phyloP scores from a whole-genome alignment of 2,329 filamentous ascomycete species.

The Didymella segeticola region DNA sequence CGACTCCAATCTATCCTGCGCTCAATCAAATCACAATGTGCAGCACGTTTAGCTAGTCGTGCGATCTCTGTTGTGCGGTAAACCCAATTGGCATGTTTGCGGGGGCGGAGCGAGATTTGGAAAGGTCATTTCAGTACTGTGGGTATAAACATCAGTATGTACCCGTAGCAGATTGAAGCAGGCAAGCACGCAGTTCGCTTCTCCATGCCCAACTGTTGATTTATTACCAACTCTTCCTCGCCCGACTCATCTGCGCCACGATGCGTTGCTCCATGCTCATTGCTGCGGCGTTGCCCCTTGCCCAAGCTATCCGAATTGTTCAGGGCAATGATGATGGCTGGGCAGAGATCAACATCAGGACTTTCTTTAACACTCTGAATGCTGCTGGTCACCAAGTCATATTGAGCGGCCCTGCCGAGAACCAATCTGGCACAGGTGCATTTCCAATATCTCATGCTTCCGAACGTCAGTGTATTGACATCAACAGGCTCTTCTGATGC shows the following conservation, averaged over 20 bases:
- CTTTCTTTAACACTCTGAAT: constrained; percentile 63
- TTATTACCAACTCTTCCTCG: neutral
- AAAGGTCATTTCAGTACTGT: too few relatives aligned
- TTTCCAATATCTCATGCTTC: neutral
- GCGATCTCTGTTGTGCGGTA: constrained; percentile 3
- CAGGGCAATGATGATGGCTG: constrained; percentile 77
- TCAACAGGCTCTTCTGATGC: constrained; percentile 59
- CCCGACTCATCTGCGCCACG: constrained; percentile 3
- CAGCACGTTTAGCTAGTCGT: constrained; percentile 27
- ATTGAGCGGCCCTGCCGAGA: constrained; percentile 70
- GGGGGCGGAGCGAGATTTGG: constrained; percentile 6
- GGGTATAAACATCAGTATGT: constrained; percentile 18
- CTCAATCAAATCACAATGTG: constrained; percentile 35
- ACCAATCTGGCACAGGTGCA: constrained; percentile 68
- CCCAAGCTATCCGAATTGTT: constrained; percentile 50
- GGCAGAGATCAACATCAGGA: constrained; percentile 72
- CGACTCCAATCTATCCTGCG: constrained; percentile 31
- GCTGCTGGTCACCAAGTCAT: constrained; percentile 66
- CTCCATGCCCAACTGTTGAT: neutral
- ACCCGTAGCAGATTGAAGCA: neutral
- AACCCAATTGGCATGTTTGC: constrained; percentile 3
- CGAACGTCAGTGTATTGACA: constrained; percentile 8
- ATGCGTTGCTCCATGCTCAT: constrained; percentile 39
- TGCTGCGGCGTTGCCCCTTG: constrained; percentile 33
- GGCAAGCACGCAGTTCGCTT: neutral